Percentiles rank a stretch among this genome's conserved stretches.
phyloP scores from a whole-genome alignment of 2,329 filamentous ascomycete genomes.

The Blastomyces silverae region DNA sequence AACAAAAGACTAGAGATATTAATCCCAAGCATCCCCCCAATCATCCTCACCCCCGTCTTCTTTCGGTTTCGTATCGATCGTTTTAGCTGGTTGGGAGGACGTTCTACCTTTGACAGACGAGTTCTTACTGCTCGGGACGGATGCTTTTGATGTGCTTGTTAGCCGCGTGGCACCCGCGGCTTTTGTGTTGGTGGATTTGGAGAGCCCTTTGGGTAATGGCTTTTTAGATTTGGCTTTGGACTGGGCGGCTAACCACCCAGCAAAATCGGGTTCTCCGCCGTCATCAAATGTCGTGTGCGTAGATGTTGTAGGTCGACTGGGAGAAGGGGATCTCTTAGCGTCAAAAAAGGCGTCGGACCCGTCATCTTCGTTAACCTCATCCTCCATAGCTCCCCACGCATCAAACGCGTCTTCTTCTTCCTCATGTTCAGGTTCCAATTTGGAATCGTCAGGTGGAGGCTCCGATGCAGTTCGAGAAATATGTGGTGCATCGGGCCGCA shows the following conservation, averaged over 20 bases:
- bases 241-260: constrained; percentile 87
- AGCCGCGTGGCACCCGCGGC: constrained; percentile 33
- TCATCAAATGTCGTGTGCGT: constrained; percentile 62
- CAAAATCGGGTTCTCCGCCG: constrained; percentile 86
- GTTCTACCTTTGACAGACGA: constrained; percentile 45
- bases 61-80: constrained; percentile 60
- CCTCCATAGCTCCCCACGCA: constrained; percentile 65
- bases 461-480: constrained; percentile 39
- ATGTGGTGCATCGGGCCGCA: constrained; percentile 27
- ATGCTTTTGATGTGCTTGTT: constrained; percentile 28
- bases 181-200: constrained; percentile 49
- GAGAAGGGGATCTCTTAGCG: constrained; percentile 28
- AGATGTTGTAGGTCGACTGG: constrained; percentile 27
- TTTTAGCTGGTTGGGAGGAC: constrained; percentile 50
- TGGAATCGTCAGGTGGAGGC: constrained; percentile 33
- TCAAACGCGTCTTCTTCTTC: constrained; percentile 58
- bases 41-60: constrained; percentile 37
- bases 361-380: constrained; percentile 48
- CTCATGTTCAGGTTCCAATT: constrained; percentile 44
- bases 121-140: constrained; percentile 30
- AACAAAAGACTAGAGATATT: constrained; percentile 16
- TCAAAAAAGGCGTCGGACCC: constrained; percentile 45
- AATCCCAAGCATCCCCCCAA: constrained; percentile 48
- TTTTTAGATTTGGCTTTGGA: constrained; percentile 66
- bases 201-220: constrained; percentile 73